Evolutionary conservation across 495 filamentous ascomycete genomes (phyloP), one percentile per base, ranked within the genome.

Genomic region (Xylaria venustula): DNA sequence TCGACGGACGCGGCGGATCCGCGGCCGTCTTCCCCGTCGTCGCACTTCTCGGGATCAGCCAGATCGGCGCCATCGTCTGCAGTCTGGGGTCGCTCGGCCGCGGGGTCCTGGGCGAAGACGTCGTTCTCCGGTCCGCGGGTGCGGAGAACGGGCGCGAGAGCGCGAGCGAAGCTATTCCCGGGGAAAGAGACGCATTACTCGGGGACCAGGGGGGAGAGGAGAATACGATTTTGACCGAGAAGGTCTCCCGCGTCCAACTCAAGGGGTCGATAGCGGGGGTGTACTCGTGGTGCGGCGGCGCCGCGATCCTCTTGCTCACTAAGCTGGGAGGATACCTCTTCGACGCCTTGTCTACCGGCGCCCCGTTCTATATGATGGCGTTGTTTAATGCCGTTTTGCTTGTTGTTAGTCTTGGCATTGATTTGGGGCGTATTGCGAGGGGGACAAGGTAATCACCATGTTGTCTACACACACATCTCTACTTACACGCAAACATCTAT

Each of bases 61-160:
- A 98, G 73, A 98, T 98, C 57, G 95, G 93, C 7, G 86, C 91
- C 11, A 97, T 98, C 60, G 94, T 98, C 0, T 95, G 92, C 72
- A 93, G 90, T 59, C 79, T 98, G 15, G 92, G 90, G 0, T 86
- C 96, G 1, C 79, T 98, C 6, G 91, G 88, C 22, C 84, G 87
- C 7, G 92, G 90, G 2, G 87, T 97, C 36, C 77, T 96, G 34
- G 80, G 85, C 30, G 81, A 75, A 8, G 79, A 83, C 20, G 65
- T 77, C 2, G 62, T 71, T 5, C 64, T 59, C 20, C 62, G 64
- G 7, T 49, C 17, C 53, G 50, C 11, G 57, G 69, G 66, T 62
- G 76, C 68, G 23, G 71, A 71, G 34, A 36, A 68, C 2, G 69
- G 50, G 0, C 68, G 64, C n/a, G 61, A 61, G 4, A 12, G 47